Conservation (phyloP, 2,329 filamentous ascomycete genomes). For the Aspergillus terreus region DNA sequence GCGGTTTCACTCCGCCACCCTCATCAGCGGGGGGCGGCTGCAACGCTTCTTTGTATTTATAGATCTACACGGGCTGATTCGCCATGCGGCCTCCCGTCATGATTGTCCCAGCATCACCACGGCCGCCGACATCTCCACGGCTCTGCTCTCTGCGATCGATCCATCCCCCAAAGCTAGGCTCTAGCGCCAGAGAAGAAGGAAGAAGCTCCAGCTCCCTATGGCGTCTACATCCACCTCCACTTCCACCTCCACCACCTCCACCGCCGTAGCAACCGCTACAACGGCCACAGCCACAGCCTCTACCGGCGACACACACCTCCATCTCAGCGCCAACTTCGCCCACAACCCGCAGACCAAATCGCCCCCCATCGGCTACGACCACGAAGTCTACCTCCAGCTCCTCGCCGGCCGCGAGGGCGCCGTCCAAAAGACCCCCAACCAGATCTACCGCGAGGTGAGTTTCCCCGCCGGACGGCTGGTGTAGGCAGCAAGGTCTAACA, state of each 20-base stretch:
- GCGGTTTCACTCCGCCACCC: slow-evolving; percentile 3
- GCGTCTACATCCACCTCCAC: slow-evolving; percentile 1
- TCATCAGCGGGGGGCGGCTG: not conserved
- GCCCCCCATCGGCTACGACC: slow-evolving; percentile 26
- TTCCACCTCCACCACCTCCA: not conserved
- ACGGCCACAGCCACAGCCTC: slow-evolving; percentile 40
- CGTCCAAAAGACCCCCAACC: slow-evolving; percentile 26
- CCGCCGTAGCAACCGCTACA: not conserved
- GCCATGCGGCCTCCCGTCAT: not conserved
- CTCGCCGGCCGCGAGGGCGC: slow-evolving; percentile 15
- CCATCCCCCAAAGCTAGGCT: not conserved
- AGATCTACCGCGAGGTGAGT: slow-evolving; percentile 28
- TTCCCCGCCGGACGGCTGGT: too few relatives aligned
- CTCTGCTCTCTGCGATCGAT: not conserved
- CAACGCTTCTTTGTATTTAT: not conserved
- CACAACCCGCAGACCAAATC: slow-evolving; percentile 6
- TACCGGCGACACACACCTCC: slow-evolving; percentile 23
- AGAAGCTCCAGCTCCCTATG: not conserved
- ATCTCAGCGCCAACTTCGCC: slow-evolving; percentile 43
- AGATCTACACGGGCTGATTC: not conserved
- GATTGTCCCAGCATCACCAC: not conserved
- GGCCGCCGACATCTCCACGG: not conserved
- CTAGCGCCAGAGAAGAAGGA: too few relatives aligned
- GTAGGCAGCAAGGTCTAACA: not conserved
- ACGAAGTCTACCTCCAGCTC: slow-evolving; percentile 29